Base-by-base conservation (phyloP, 352 stramenopile species). In the Salisapilia sapeloensis region DNA sequence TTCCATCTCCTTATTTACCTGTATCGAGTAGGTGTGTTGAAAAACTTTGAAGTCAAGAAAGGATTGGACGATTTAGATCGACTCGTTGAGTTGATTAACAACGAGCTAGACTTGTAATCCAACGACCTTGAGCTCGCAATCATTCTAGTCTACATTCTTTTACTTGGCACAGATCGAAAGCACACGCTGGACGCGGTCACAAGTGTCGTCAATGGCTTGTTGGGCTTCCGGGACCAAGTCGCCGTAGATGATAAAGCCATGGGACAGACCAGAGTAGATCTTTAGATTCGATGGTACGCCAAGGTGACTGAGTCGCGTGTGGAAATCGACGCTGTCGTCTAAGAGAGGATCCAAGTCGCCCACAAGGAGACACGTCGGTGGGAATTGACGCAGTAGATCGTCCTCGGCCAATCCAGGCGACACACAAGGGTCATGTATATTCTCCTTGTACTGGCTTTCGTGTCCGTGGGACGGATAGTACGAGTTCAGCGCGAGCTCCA, bases 251-350 rank as follows among this genome's bases (percentile, higher is more conserved):
- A 92, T 48, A 36, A 91, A 92, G 29, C 77, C 77, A 29, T 92
- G 77, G 17, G 75, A 85, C 13, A 92, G 58, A 1, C 66, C 70
- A 4, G 63, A 54, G 41, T 81, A 86, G 27, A 93, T 86, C 40
- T 87, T 90, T 27, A 93, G 42, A n/a, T 44, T 71, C 24, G 63
- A 69, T 4, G 66, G 59, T 14, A 92, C 76, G 11, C 81, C 60
- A 5, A 93, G 38, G 35, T 79, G 71, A 23, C 67, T 71, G 6
- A 93, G 49, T 1, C 79, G 67, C 18, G 74, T 91, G 45, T 90
- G 80, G 44, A 93, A 92, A 44, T 93, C 79, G n/a, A 93, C 71
- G 16, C 63, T 85, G 42, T 93, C 79, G 35, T 93, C 79, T 32
- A 93, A 47, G 23, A 93, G 40, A 20, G 76, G 79, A 29, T 93